A percentile compares a stretch with the other conserved stretches of the same genome.
Conservation (phyloP, 2,329 filamentous ascomycete species). For the Colletotrichum tropicicola region DNA sequence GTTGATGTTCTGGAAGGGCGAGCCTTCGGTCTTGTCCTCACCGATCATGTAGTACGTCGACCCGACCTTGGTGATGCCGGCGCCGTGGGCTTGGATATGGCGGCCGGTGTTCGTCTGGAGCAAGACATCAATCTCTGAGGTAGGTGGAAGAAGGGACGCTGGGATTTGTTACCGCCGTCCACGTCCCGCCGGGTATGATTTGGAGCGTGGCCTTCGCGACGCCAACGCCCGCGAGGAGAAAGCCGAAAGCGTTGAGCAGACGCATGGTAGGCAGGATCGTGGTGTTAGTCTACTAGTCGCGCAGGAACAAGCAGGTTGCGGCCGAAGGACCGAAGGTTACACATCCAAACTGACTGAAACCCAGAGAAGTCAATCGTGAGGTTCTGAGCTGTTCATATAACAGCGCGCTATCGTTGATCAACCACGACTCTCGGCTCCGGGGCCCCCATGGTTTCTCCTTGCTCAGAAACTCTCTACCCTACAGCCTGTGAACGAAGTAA, state of each 20-base stretch:
- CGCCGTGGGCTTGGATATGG: slow-evolving; percentile 74
- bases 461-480: not conserved
- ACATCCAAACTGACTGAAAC: not conserved
- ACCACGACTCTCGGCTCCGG: slow-evolving; percentile 6
- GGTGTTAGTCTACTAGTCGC: too few relatives aligned
- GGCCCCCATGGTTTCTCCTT: slow-evolving; percentile 1
- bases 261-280: slow-evolving; percentile 3
- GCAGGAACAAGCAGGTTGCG: too few relatives aligned
- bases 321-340: too few relatives aligned
- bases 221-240: slow-evolving; percentile 8
- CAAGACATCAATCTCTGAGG: not conserved
- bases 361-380: too few relatives aligned
- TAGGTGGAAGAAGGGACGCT: not conserved
- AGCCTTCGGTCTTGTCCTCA: slow-evolving; percentile 74
- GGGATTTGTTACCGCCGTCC: slow-evolving; percentile 49
- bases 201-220: slow-evolving; percentile 38
- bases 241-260: slow-evolving; percentile 4
- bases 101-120: slow-evolving; percentile 53
- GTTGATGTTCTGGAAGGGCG: slow-evolving; percentile 70
- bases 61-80: slow-evolving; percentile 62
- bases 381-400: too few relatives aligned
- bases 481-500: not conserved
- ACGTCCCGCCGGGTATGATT: slow-evolving; percentile 54
- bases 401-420: not conserved
- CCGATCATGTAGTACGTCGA: slow-evolving; percentile 74